Conservation (phyloP, 495 filamentous ascomycete genomes). For the Evansstolkia leycettana region DNA sequence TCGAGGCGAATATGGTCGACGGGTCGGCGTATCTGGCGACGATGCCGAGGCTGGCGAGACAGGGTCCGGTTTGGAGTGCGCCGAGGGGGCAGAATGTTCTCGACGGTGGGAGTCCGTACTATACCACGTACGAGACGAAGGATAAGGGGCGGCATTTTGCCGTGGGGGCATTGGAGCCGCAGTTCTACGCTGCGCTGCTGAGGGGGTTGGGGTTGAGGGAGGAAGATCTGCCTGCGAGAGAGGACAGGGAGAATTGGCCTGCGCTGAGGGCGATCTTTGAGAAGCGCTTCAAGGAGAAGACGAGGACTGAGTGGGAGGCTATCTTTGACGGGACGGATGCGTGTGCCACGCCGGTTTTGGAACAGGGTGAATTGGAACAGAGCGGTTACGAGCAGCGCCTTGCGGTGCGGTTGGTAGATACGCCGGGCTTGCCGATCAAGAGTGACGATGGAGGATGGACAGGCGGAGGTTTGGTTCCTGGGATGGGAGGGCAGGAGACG, state of each 20-base stretch:
- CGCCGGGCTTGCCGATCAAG: slow-evolving; percentile 47
- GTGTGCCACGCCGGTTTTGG: slow-evolving; percentile 78
- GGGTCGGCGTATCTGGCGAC: slow-evolving; percentile 66
- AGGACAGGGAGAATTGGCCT: slow-evolving; percentile 53
- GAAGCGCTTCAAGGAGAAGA: slow-evolving; percentile 56
- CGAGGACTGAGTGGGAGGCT: slow-evolving; percentile 68
- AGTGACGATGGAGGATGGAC: slow-evolving; percentile 54
- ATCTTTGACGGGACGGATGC: slow-evolving; percentile 85
- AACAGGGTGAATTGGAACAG: slow-evolving; percentile 57
- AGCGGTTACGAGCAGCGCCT: slow-evolving; percentile 62
- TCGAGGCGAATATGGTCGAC: slow-evolving; percentile 96
- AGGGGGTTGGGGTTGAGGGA: slow-evolving; percentile 46
- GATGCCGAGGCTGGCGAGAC: slow-evolving; percentile 53
- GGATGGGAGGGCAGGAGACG: slow-evolving; percentile 57
- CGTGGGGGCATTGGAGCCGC: slow-evolving; percentile 80
- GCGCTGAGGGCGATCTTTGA: slow-evolving; percentile 48
- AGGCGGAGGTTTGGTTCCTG: slow-evolving; percentile 45
- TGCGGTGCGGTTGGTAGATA: slow-evolving; percentile 52
- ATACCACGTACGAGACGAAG: slow-evolving; percentile 75
- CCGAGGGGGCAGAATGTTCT: slow-evolving; percentile 65
- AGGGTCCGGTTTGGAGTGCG: slow-evolving; percentile 43
- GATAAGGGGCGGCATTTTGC: slow-evolving; percentile 72
- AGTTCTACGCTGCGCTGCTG: slow-evolving; percentile 63
- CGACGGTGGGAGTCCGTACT: slow-evolving; percentile 78
- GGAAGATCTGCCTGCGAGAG: slow-evolving; percentile 36